A percentile compares a stretch with the other conserved stretches of the same genome.
Conservation (phyloP, 352 stramenopile species). For the Phytophthora ramorum region DNA sequence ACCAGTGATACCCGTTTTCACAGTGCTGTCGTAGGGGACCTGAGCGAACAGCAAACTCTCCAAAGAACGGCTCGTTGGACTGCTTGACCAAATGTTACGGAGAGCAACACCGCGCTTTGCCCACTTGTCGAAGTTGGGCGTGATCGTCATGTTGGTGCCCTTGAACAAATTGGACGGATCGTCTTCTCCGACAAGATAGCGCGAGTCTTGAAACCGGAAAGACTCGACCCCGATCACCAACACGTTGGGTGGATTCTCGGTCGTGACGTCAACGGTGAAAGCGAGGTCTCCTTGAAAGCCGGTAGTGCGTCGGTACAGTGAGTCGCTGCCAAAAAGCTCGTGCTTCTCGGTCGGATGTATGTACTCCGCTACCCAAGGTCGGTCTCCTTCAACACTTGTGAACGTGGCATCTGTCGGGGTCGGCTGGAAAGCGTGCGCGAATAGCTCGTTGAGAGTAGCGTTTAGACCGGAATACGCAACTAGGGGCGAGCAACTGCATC, state of each 20-base stretch:
- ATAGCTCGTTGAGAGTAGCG: conserved; percentile 20
- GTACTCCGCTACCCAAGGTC: conserved; percentile 10
- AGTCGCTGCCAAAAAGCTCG: conserved; percentile 12
- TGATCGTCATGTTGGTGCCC: conserved; percentile 35
- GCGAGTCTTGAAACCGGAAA: conserved; percentile 18
- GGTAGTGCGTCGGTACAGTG: conserved; percentile 17
- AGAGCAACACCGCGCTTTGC: conserved; percentile 55
- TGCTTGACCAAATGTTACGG: conserved; percentile 63
- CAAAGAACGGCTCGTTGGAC: conserved; percentile 58
- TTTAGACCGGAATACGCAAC: conserved; percentile 20
- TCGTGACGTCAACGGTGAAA: conserved; percentile 11
- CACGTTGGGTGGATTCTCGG: conserved; percentile 10
- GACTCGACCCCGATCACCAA: conserved; percentile 19
- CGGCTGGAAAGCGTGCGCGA: conserved; percentile 18
- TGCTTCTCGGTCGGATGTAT: conserved; percentile 20
- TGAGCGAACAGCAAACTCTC: conserved; percentile 66
- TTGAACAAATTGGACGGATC: conserved; percentile 44
- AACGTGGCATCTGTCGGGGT: conserved; percentile 5
- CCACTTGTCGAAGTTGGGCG: conserved; percentile 56
- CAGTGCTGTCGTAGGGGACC: conserved; percentile 57
- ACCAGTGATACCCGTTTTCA: conserved; percentile 45
- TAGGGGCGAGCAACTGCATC: conserved; percentile 11
- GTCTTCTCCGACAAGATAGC: conserved; percentile 24
- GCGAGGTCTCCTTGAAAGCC: conserved; percentile 21
- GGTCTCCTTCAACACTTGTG: neutral